Conservation (phyloP, 2,329 filamentous ascomycete genomes). For the Teratosphaeriaceae sp. region DNA sequence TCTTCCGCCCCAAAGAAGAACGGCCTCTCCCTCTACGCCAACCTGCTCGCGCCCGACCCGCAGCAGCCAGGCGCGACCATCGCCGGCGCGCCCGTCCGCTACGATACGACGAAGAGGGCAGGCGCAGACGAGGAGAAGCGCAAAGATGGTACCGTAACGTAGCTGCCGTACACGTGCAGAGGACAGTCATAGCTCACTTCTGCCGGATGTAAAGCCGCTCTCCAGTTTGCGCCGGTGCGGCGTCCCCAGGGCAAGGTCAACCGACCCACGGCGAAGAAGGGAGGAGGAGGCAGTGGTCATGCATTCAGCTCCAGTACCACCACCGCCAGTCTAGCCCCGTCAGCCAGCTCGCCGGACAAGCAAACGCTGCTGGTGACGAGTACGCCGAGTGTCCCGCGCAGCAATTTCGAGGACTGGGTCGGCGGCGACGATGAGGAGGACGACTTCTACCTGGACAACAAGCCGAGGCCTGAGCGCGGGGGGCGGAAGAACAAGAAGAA, state of each 20-base stretch:
- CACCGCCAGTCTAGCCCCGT: constrained; percentile 19
- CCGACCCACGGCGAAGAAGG: constrained; percentile 49
- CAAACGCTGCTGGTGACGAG: constrained; percentile 12
- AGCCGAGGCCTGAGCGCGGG: constrained; percentile 65
- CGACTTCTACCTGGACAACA: constrained; percentile 32
- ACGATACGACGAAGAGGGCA: constrained; percentile 57
- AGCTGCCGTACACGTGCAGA: constrained; percentile 19
- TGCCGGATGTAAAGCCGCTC: constrained; percentile 47
- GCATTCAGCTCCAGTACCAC: constrained; percentile 21
- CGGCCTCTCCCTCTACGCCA: constrained; percentile 55
- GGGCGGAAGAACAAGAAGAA: constrained; percentile 69
- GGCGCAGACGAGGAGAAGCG: constrained; percentile 46
- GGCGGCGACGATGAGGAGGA: constrained; percentile 83
- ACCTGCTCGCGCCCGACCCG: constrained; percentile 61
- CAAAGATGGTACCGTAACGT: constrained; percentile 53
- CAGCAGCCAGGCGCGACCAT: constrained; percentile 51
- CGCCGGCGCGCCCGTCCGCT: constrained; percentile 67
- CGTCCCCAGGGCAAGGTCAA: constrained; percentile 62
- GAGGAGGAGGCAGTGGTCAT: constrained; percentile 34
- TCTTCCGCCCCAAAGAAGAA: constrained; percentile 19
- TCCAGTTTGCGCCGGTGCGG: constrained; percentile 83
- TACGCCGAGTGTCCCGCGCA: constrained; percentile 31
- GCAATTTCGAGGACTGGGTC: constrained; percentile 72
- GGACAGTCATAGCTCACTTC: constrained; percentile 44
- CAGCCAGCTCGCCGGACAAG: constrained; percentile 19